Conservation (phyloP, 495 filamentous ascomycete species). For the Xylaria telfairii region DNA sequence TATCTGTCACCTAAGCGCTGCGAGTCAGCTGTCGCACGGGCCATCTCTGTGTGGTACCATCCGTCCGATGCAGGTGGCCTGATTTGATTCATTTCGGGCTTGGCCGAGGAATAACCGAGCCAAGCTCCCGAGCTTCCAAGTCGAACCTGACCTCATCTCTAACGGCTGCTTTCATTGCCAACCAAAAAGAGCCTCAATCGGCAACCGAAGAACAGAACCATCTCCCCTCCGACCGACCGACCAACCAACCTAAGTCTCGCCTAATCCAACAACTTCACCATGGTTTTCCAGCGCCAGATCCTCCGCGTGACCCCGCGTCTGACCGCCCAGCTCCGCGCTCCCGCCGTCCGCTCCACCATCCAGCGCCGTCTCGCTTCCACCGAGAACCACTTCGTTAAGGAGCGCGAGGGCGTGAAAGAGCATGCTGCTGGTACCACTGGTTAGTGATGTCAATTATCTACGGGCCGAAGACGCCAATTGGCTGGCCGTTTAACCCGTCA, state of each 20-base stretch:
- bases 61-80: slow-evolving; percentile 17
- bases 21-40: not conserved
- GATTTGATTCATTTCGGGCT: slow-evolving; percentile 10
- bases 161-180: slow-evolving; percentile 24
- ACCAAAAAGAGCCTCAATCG: slow-evolving; percentile 31
- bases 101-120: slow-evolving; percentile 40
- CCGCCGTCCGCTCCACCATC: slow-evolving; percentile 62
- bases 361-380: slow-evolving; percentile 75
- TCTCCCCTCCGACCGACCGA: slow-evolving; percentile 32
- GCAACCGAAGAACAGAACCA: slow-evolving; percentile 28
- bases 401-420: slow-evolving; percentile 82
- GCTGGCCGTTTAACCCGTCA: not conserved
- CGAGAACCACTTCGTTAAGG: slow-evolving; percentile 88
- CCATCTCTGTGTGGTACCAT: slow-evolving; percentile 8
- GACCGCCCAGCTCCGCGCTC: slow-evolving; percentile 58
- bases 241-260: not conserved
- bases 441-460: slow-evolving; percentile 47
- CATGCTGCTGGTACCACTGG: slow-evolving; percentile 82
- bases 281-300: slow-evolving; percentile 69
- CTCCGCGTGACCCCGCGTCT: slow-evolving; percentile 65
- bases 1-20: not conserved
- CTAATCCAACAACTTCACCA: slow-evolving; percentile 43
- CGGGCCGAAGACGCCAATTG: not conserved
- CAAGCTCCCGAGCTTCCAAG: slow-evolving; percentile 35
- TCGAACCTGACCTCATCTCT: slow-evolving; percentile 40